Conservation (phyloP, 306 rosid species). For the Quercus suber region DNA sequence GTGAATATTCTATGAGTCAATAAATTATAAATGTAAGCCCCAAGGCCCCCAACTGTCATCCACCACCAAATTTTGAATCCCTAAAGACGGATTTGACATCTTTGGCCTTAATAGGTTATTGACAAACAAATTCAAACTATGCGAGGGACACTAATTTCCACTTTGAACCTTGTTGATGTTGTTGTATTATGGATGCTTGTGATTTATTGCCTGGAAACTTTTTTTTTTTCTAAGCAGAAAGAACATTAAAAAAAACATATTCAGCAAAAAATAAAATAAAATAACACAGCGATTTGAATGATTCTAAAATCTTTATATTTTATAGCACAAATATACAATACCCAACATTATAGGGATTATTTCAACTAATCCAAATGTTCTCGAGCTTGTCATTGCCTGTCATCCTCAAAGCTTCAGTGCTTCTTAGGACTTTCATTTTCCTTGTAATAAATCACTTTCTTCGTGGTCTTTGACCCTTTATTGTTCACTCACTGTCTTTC, state of each 20-base stretch:
- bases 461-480: not conserved
- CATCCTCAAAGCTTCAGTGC: not conserved
- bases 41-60: constrained; percentile 30
- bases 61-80: constrained; percentile 20
- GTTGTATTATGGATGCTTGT: not conserved
- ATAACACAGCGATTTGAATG: too few relatives aligned
- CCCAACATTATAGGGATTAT: not conserved
- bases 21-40: constrained; percentile 14
- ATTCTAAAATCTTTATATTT: too few relatives aligned
- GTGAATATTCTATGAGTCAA: constrained; percentile 10
- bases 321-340: not conserved
- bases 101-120: not conserved
- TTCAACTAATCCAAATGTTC: not conserved
- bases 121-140: not conserved
- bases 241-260: too few relatives aligned
- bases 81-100: not conserved
- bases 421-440: not conserved
- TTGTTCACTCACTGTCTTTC: not conserved
- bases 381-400: not conserved
- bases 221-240: too few relatives aligned
- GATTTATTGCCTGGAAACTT: too few relatives aligned
- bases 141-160: constrained; percentile 1
- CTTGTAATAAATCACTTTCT: not conserved
- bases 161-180: not conserved
- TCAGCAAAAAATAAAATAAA: too few relatives aligned